Evolutionary conservation across 805 yeast genomes (phyloP), one percentile per base, ranked within the genome.

Genomic region (Ogataea minuta): DNA sequence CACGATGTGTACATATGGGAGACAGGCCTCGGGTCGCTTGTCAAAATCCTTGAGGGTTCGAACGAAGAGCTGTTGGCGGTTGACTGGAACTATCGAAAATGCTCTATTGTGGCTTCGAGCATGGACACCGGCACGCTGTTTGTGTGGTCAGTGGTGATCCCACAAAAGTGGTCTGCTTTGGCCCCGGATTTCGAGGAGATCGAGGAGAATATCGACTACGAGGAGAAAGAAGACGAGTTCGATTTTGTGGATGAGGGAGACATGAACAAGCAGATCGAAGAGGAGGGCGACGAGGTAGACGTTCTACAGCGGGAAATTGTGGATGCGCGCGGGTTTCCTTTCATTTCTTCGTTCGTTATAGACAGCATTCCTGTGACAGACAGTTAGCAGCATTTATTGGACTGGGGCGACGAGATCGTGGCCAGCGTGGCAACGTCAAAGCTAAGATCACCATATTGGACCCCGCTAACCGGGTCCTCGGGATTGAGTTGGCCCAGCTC

Each of bases 151-250:
- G 74, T 86, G 8, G 75, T 76, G 27, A 77, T 85, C 14, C 95
- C 95, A 1, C 96, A 89, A 53, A 84, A 86, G 63, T 90, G 98
- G 98, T 84, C 95, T 60, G 95, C 97, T 1, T 67, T 90, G 52
- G 97, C 97, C 0, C 97, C 97, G 1, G 98, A 91, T 60, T 90
- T 91, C 58, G 95, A 84, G 33, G 97, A 90, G 60, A 81, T 90
- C 29, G 96, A 90, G 56, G 95, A 89, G 54, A 91, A 89, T 55
- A 82, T 86, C 8, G 88, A 84, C 42, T 90, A 91, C 56, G 78
- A 79, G 49, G 98, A 90, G 56, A 72, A 74, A 44, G 98, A 90
- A 60, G 95, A 89, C 57, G 98, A 90, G 62, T 90, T 90, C 61
- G 97, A 90, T 57, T 73, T 84, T 16, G 75, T 76, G 9, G 84